Evolutionary conservation across 208 protist species (phyloP).

Genomic region (Trypanosoma mega): DNA sequence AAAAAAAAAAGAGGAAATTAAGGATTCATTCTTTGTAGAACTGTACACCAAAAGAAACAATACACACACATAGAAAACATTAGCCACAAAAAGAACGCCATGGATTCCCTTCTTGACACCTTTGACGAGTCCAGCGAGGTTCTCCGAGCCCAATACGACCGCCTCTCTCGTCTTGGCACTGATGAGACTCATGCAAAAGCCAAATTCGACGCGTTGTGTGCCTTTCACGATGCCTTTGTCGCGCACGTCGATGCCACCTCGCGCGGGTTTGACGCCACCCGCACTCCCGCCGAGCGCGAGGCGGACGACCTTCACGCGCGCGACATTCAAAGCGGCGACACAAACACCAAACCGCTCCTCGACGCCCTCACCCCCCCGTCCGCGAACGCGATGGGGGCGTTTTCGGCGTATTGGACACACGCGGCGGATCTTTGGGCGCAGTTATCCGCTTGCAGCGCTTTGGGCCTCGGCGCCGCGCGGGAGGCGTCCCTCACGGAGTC

Average conservation of each 20-base stretch:
- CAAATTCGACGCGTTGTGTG: constrained; percentile 20
- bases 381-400: constrained; percentile 6
- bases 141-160: constrained; percentile 5
- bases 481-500: no score
- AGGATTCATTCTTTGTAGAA: no score
- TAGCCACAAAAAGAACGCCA: background rate
- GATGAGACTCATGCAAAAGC: background rate
- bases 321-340: no score
- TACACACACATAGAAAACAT: background rate
- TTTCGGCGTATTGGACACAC: constrained; percentile 32
- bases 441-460: constrained; percentile 43
- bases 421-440: constrained; percentile 55
- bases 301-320: constrained; percentile 22
- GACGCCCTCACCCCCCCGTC: background rate
- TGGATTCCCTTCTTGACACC: constrained; percentile 11
- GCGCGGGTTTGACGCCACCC: constrained; percentile 9
- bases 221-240: constrained; percentile 18
- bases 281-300: constrained; percentile 35
- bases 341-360: no score
- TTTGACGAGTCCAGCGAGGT: constrained; percentile 18
- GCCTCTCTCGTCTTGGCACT: background rate
- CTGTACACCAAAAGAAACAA: no score
- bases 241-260: constrained; percentile 11
- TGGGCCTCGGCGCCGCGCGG: no score
- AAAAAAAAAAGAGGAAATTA: no score